Percentiles rank a stretch among this genome's conserved stretches.
Evolutionary conservation across 2,329 filamentous ascomycete species (phyloP).

Genomic region (Fusarium compactum): DNA sequence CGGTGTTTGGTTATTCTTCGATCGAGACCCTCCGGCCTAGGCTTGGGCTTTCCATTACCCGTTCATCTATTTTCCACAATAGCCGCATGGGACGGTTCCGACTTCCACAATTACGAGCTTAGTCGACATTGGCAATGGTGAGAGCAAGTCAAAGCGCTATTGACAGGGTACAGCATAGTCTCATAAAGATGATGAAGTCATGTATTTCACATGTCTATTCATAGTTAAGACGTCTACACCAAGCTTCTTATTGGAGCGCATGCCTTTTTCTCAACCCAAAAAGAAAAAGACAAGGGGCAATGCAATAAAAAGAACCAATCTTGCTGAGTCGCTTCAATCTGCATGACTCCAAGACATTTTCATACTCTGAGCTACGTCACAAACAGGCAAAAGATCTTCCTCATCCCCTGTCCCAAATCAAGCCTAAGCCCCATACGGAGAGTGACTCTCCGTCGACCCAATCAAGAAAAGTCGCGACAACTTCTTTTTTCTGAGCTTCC

Average conservation of each 20-base stretch:
- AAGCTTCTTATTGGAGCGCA: constrained; percentile 18
- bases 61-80: neutral
- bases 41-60: fast-evolving
- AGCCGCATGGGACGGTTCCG: neutral
- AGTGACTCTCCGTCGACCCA: constrained; percentile 13
- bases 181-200: neutral
- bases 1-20: too few relatives aligned
- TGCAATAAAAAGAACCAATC: neutral
- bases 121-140: neutral
- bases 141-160: neutral
- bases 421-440: constrained; percentile 6
- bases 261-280: neutral
- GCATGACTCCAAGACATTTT: neutral
- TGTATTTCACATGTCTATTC: neutral
- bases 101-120: neutral
- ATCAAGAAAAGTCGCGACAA: constrained; percentile 12
- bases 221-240: neutral
- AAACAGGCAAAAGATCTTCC: constrained; percentile 19
- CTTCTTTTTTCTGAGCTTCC: neutral
- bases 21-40: neutral
- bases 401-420: neutral
- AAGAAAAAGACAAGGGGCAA: neutral
- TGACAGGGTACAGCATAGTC: neutral
- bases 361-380: neutral
- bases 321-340: neutral